Conservation (phyloP, 176 grass and related monocot genomes). For the Puccinellia tenuiflora region DNA sequence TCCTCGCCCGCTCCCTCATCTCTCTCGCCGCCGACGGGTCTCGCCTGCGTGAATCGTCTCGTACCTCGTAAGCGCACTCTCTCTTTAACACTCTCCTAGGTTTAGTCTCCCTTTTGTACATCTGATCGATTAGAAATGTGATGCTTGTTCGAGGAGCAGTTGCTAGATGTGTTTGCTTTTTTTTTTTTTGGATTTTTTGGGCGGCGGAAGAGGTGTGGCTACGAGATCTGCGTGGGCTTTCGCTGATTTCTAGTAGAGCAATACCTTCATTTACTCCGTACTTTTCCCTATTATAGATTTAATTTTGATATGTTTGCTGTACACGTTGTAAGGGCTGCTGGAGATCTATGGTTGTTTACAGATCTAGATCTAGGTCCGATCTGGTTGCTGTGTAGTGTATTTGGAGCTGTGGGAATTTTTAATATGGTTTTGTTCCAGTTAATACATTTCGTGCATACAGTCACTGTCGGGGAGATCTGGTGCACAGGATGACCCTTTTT, state of each 20-base stretch:
- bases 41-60: not conserved
- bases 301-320: not conserved
- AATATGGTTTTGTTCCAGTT: not conserved
- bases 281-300: not conserved
- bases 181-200: not conserved
- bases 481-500: not conserved
- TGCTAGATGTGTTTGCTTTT: not conserved
- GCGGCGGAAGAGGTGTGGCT: not conserved
- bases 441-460: not conserved
- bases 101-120: not conserved
- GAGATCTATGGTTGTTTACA: not conserved
- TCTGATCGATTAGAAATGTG: not conserved
- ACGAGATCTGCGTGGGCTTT: not conserved
- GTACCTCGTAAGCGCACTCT: constrained; percentile 17
- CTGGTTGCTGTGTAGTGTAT: not conserved
- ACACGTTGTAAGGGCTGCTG: not conserved
- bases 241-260: not conserved
- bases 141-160: not conserved
- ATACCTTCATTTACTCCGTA: not conserved
- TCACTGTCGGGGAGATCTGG: not conserved
- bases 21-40: not conserved
- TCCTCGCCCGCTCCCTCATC: not conserved
- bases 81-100: not conserved
- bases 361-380: not conserved
- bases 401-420: not conserved